phyloP scores from a whole-genome alignment of 2,329 filamentous ascomycete species.

The Hirsutella minnesotensis region DNA sequence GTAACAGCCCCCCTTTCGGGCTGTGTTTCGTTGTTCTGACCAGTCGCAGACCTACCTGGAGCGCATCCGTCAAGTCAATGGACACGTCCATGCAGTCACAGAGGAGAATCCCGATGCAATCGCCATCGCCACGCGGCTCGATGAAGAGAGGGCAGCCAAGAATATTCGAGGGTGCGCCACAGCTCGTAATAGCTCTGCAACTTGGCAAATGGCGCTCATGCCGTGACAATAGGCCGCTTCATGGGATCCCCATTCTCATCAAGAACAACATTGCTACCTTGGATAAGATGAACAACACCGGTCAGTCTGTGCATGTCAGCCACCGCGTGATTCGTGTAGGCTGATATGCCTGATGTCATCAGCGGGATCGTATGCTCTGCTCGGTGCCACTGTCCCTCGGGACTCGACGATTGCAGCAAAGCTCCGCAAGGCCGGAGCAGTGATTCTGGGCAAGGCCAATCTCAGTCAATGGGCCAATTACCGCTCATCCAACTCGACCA shows the following conservation, averaged over 20 bases:
- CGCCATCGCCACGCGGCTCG: conserved; percentile 17
- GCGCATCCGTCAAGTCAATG: conserved; percentile 14
- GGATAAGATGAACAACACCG: conserved; percentile 46
- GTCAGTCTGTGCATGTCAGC: conserved; percentile 2
- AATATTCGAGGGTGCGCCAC: conserved; percentile 11
- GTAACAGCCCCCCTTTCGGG: conserved; percentile 8
- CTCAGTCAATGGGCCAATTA: conserved; percentile 53
- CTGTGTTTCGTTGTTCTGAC: not conserved
- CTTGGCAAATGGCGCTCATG: not conserved
- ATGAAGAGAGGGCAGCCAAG: conserved; percentile 16
- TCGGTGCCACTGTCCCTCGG: conserved; percentile 40
- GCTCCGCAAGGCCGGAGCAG: conserved; percentile 43
- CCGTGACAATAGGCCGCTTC: conserved; percentile 27
- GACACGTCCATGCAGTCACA: conserved; percentile 16
- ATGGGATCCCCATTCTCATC: conserved; percentile 52
- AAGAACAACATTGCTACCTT: conserved; percentile 54
- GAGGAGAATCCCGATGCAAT: conserved; percentile 24
- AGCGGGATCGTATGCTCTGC: conserved; percentile 44
- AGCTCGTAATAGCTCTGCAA: not conserved
- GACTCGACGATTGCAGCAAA: conserved; percentile 48
- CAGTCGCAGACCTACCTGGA: conserved; percentile 10
- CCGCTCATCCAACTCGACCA: conserved; percentile 16
- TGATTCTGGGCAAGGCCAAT: conserved; percentile 54
- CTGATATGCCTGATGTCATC: no score
- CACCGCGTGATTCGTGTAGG: not conserved